Evolutionary conservation across 306 rosid species (phyloP).

Genomic region (Trifolium dubium): DNA sequence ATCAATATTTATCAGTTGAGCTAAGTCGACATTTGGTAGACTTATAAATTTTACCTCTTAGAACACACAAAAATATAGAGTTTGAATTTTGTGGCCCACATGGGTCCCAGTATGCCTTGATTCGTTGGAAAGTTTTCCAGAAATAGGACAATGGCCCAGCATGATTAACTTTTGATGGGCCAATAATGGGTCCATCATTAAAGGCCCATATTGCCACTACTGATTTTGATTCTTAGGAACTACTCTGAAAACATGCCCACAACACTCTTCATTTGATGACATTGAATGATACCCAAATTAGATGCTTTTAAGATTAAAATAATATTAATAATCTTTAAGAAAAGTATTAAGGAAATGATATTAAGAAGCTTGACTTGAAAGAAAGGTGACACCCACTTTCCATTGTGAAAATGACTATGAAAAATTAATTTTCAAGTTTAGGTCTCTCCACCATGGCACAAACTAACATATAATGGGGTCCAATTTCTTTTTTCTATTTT

Average conservation of each 20-base stretch:
- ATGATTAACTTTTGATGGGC: constrained; percentile 54
- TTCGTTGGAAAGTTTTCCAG: constrained; percentile 36
- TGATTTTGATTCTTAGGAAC: constrained; percentile 33
- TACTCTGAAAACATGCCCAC: constrained; percentile 31
- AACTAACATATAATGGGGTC: constrained; percentile 36
- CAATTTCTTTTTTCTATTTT: constrained; percentile 37
- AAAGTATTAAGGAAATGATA: neutral
- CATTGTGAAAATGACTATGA: neutral
- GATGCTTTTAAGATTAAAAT: constrained; percentile 25
- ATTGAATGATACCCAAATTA: constrained; percentile 42
- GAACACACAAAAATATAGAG: constrained; percentile 3
- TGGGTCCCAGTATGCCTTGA: constrained; percentile 47
- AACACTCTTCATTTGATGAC: constrained; percentile 34
- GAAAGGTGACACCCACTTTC: constrained; percentile 35
- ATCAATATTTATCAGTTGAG: too few relatives aligned
- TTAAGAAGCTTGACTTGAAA: constrained; percentile 42
- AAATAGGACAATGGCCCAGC: constrained; percentile 40
- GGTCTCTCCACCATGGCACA: constrained; percentile 25
- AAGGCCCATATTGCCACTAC: constrained; percentile 46
- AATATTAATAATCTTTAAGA: neutral
- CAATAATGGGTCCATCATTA: constrained; percentile 51
- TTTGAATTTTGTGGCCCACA: constrained; percentile 42
- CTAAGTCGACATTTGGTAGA: too few relatives aligned
- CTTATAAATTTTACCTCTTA: neutral
- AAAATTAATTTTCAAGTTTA: constrained; percentile 20